Evolutionary conservation across 495 filamentous ascomycete genomes (phyloP).

Genomic region (Astrothelium subdiscretum): DNA sequence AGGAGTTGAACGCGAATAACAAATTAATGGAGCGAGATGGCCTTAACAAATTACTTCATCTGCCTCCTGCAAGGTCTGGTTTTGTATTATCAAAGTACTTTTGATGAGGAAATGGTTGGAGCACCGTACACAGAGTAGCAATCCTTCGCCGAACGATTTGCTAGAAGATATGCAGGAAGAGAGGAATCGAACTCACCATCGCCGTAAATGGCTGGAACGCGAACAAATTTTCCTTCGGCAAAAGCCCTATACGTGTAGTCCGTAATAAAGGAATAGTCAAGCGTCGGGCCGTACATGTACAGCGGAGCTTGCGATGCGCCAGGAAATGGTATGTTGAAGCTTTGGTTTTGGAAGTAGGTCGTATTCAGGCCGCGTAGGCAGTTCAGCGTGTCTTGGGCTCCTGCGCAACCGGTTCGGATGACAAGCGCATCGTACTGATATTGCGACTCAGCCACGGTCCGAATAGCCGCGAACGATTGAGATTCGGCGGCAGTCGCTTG

Average conservation of each 20-base stretch:
- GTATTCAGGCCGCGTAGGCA: constrained; percentile 46
- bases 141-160: not conserved
- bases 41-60: too few relatives aligned
- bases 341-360: constrained; percentile 39
- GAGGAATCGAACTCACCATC: constrained; percentile 27
- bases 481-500: constrained; percentile 53
- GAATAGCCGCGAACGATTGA: constrained; percentile 50
- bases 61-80: too few relatives aligned
- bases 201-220: constrained; percentile 58
- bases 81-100: too few relatives aligned
- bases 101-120: too few relatives aligned
- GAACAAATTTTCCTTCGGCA: constrained; percentile 47
- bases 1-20: not conserved
- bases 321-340: constrained; percentile 44
- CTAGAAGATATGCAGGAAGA: not conserved
- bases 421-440: constrained; percentile 54
- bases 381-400: constrained; percentile 36
- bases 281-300: constrained; percentile 46
- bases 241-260: constrained; percentile 51
- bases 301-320: constrained; percentile 36
- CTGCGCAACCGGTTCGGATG: constrained; percentile 42
- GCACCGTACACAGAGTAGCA: too few relatives aligned
- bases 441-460: constrained; percentile 48
- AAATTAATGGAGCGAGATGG: not conserved
- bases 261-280: constrained; percentile 47